These are phyloP conservation scores for Quambalaria eucalypti DNA, from an alignment of 1,284 basidiomycete species.

Conservation along the genomic window DNA sequence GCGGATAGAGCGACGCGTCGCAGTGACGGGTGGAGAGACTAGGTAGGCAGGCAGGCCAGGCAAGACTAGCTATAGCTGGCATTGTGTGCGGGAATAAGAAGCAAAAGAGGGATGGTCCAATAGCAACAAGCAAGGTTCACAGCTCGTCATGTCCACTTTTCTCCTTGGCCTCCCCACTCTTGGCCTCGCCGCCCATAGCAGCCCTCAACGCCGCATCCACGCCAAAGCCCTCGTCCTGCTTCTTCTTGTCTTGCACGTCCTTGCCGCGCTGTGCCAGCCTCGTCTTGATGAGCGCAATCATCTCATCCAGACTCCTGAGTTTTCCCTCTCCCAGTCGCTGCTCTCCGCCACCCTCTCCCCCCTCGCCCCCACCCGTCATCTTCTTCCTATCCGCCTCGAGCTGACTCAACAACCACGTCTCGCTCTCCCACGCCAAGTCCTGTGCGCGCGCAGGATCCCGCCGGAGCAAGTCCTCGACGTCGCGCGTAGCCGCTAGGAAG, in stretches of 20 bases:
- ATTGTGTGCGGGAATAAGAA: too few species aligned
- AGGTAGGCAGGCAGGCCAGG: too few species aligned
- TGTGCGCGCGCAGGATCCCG: constrained; percentile 23
- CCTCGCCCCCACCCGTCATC: constrained; percentile 21
- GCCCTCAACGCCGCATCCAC: not conserved
- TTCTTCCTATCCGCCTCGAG: constrained; percentile 24
- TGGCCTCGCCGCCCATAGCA: not conserved
- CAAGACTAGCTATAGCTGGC: too few species aligned
- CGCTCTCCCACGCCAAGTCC: constrained; percentile 27
- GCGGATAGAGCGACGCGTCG: too few species aligned
- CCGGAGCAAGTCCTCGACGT: constrained; percentile 18
- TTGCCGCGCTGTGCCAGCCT: not conserved
- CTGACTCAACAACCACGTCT: constrained; percentile 28
- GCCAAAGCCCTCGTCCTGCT: not conserved
- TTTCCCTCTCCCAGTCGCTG: not conserved
- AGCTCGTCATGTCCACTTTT: not conserved
- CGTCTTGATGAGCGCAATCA: not conserved
- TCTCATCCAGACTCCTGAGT: not conserved
- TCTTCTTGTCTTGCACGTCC: not conserved
- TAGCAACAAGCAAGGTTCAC: too few species aligned
- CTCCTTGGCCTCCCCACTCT: not conserved
- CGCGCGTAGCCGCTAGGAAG: constrained; percentile 20
- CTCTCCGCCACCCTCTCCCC: not conserved
- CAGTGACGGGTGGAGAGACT: too few species aligned
- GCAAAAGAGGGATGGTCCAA: too few species aligned